These are phyloP conservation scores for Aspergillus bombycis DNA, from an alignment of 2,329 filamentous ascomycete species.

Conservation along the genomic window DNA sequence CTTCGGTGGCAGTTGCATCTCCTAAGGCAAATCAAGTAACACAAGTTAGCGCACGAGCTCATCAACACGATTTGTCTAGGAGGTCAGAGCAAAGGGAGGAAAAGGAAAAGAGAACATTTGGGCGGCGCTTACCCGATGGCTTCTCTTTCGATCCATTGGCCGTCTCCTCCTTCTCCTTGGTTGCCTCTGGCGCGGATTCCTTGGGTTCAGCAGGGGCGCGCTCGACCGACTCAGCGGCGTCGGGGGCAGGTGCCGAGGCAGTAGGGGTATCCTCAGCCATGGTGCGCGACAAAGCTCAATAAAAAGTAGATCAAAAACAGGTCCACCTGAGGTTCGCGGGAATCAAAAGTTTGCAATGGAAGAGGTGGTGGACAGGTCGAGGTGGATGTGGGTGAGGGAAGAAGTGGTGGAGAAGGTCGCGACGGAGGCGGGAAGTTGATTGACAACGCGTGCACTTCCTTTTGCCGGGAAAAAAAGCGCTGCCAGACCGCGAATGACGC, in stretches of 20 bases:
- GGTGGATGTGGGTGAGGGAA: conserved; percentile 30
- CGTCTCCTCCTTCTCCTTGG: conserved; percentile 28
- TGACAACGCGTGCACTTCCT: conserved; percentile 31
- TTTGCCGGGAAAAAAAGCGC: conserved; percentile 17
- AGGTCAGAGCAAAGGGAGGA: neutral
- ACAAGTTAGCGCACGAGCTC: conserved; percentile 14
- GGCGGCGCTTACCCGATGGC: conserved; percentile 31
- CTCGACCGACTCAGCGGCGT: conserved; percentile 32
- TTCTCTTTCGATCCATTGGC: conserved; percentile 33
- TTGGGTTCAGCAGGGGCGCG: conserved; percentile 32
- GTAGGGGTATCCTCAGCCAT: conserved; percentile 46
- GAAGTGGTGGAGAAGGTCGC: conserved; percentile 34
- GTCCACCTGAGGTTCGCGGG: conserved; percentile 15
- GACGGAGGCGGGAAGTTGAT: conserved; percentile 32
- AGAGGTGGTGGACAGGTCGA: conserved; percentile 25
- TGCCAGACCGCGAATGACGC: conserved; percentile 27
- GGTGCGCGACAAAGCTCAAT: conserved; percentile 28
- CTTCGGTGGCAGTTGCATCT: conserved; percentile 25
- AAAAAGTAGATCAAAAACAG: conserved; percentile 16
- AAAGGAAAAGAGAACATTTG: neutral
- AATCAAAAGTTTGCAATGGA: conserved; percentile 17
- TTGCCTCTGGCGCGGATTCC: conserved; percentile 24
- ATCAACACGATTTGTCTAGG: neutral
- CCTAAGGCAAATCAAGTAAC: conserved; percentile 17
- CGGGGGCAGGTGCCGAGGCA: conserved; percentile 34